Percentiles rank a stretch among this genome's conserved stretches.
phyloP scores from a whole-genome alignment of 805 yeast genomes.

The Yamadazyma philogaea region DNA sequence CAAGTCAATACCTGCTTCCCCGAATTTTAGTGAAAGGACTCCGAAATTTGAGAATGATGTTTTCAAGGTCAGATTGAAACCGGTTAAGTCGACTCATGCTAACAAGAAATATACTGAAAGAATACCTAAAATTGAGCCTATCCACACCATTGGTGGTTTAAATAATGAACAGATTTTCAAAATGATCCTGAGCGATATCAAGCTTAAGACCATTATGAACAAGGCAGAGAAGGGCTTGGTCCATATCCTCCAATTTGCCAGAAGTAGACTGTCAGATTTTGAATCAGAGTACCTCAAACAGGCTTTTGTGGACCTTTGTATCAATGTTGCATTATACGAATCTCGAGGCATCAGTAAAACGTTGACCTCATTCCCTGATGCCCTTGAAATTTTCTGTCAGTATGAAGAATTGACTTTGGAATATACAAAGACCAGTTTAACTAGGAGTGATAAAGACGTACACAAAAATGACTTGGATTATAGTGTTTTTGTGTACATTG shows the following conservation, averaged over 20 bases:
- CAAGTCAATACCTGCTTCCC: background rate
- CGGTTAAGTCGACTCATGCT: conserved; percentile 18
- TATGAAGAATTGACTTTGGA: conserved; percentile 31
- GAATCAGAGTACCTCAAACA: conserved; percentile 12
- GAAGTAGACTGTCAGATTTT: conserved; percentile 5
- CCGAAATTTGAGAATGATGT: conserved; percentile 3
- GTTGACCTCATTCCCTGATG: conserved; percentile 21
- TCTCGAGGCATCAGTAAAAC: conserved; percentile 32
- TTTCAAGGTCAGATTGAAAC: conserved; percentile 20
- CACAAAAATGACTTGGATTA: conserved; percentile 39
- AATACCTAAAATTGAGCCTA: conserved; percentile 31
- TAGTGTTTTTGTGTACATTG: conserved; percentile 35
- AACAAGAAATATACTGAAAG: conserved; percentile 24
- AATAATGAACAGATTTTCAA: conserved; percentile 32
- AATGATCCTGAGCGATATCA: conserved; percentile 33
- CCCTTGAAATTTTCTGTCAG: conserved; percentile 26
- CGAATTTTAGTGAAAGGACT: background rate
- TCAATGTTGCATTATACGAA: conserved; percentile 35
- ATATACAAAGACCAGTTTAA: conserved; percentile 31
- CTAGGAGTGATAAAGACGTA: conserved; percentile 31
- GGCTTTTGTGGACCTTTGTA: conserved; percentile 28
- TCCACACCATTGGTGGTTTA: conserved; percentile 37
- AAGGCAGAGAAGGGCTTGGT: conserved; percentile 19
- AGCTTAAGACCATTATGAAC: conserved; percentile 33
- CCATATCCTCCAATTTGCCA: conserved; percentile 8